A percentile compares a stretch with the other conserved stretches of the same genome.
These are phyloP conservation scores for Coriaria nepalensis DNA, from an alignment of 306 rosid species.

Conservation along the genomic window DNA sequence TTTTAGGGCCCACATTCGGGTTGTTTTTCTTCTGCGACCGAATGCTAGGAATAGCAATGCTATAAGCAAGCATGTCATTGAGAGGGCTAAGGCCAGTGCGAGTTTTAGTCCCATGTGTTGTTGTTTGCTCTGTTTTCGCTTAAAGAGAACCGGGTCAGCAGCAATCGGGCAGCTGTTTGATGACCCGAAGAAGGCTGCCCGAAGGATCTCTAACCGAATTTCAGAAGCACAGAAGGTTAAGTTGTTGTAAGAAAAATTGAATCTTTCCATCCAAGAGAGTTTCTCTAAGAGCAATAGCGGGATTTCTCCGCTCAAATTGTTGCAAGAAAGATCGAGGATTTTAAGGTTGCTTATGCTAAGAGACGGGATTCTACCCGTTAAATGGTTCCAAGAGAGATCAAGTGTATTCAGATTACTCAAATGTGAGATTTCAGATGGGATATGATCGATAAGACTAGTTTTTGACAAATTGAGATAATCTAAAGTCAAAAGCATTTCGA, in stretches of 20 bases:
- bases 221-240: constrained; percentile 62
- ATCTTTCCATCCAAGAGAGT: constrained; percentile 64
- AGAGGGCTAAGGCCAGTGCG: constrained; percentile 60
- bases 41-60: constrained; percentile 67
- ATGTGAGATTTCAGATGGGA: constrained; percentile 50
- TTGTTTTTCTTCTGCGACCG: constrained; percentile 61
- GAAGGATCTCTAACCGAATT: constrained; percentile 31
- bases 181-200: constrained; percentile 53
- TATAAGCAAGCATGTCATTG: constrained; percentile 60
- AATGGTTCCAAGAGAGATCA: constrained; percentile 73
- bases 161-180: constrained; percentile 80
- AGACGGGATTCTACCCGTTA: constrained; percentile 48
- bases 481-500: constrained; percentile 37
- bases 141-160: constrained; percentile 56
- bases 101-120: constrained; percentile 38
- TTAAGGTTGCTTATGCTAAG: constrained; percentile 32
- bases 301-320: constrained; percentile 73
- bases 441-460: constrained; percentile 50
- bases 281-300: constrained; percentile 44
- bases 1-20: constrained; percentile 64
- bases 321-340: constrained; percentile 64
- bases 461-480: constrained; percentile 78
- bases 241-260: constrained; percentile 86
- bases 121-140: constrained; percentile 23
- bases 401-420: constrained; percentile 47